Percentiles rank a stretch among this genome's conserved stretches.
phyloP scores from a whole-genome alignment of 2,329 filamentous ascomycete genomes.

The Paracamarosporium sp. region DNA sequence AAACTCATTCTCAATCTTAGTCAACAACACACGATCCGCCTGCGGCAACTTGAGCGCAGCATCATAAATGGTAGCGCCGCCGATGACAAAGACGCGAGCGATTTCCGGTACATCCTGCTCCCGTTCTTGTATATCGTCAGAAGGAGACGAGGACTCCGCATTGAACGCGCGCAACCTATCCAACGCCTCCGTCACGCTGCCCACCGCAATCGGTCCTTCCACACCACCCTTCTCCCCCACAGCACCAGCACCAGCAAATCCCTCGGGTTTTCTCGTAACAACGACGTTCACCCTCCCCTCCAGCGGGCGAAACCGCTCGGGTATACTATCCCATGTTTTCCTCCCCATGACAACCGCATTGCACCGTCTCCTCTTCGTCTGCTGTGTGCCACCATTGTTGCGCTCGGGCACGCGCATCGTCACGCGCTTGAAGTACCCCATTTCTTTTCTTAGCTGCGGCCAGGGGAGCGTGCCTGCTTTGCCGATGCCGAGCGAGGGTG shows the following conservation, averaged over 20 bases:
- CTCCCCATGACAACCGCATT: conserved; percentile 93
- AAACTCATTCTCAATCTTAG: conserved; percentile 71
- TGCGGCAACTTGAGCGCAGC: conserved; percentile 68
- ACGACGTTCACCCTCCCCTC: conserved; percentile 83
- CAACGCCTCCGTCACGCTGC: conserved; percentile 53
- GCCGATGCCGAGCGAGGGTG: conserved; percentile 90
- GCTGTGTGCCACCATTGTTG: conserved; percentile 9
- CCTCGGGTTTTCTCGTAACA: conserved; percentile 63
- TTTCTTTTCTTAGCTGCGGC: conserved; percentile 87
- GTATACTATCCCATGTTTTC: conserved; percentile 95
- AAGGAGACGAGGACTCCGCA: too few species aligned
- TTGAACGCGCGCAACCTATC: conserved; percentile 14
- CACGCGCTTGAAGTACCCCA: conserved; percentile 92
- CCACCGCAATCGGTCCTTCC: conserved; percentile 61
- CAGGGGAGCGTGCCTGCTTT: conserved; percentile 80
- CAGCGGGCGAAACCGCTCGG: conserved; percentile 77
- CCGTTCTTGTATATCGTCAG: too few species aligned
- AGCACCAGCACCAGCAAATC: conserved; percentile 17
- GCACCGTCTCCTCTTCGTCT: conserved; percentile 18
- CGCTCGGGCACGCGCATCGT: conserved; percentile 72
- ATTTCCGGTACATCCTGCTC: not conserved
- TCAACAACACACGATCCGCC: conserved; percentile 71
- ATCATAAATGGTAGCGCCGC: conserved; percentile 84
- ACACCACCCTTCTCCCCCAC: conserved; percentile 1
- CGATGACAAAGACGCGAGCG: conserved; percentile 77